A percentile compares a stretch with the other conserved stretches of the same genome.
phyloP scores from a whole-genome alignment of 345 rosid genomes.

The Eutrema heterophyllum region DNA sequence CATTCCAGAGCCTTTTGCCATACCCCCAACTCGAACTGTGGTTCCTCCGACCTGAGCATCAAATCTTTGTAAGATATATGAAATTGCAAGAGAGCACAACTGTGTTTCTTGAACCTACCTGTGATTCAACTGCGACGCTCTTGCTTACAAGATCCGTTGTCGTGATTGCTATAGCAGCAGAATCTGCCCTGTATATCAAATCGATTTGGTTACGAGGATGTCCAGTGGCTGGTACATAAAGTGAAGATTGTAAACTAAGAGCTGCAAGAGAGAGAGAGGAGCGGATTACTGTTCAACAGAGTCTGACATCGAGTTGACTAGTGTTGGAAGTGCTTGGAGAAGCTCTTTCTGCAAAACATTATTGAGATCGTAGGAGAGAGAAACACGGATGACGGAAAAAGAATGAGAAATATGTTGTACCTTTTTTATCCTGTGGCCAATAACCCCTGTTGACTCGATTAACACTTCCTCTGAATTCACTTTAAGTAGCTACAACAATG shows the following conservation, averaged over 20 bases:
- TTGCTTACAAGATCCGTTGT: conserved; percentile 96
- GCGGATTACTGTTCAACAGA: conserved; percentile 53
- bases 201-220: conserved; percentile 6
- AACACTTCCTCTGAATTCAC: conserved; percentile 60
- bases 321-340: conserved; percentile 66
- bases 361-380: neutral
- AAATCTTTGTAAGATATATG: neutral
- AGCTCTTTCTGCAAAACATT: conserved; percentile 60
- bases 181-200: conserved; percentile 68
- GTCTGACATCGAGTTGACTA: conserved; percentile 55
- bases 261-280: neutral
- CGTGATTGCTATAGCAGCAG: conserved; percentile 95
- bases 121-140: conserved; percentile 85
- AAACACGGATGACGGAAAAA: neutral
- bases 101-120: conserved; percentile 36
- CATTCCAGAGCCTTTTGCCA: conserved; percentile 99
- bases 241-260: neutral
- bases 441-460: conserved; percentile 92
- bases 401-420: conserved; percentile 26
- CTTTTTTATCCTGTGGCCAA: conserved; percentile 91
- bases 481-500: conserved; percentile 49
- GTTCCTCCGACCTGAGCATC: conserved; percentile 67
- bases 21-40: conserved; percentile 73
- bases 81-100: neutral
- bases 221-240: neutral